Evolutionary conservation across 495 filamentous ascomycete genomes (phyloP), one percentile per base, ranked within the genome.

Genomic region (Neohortaea acidophila): DNA sequence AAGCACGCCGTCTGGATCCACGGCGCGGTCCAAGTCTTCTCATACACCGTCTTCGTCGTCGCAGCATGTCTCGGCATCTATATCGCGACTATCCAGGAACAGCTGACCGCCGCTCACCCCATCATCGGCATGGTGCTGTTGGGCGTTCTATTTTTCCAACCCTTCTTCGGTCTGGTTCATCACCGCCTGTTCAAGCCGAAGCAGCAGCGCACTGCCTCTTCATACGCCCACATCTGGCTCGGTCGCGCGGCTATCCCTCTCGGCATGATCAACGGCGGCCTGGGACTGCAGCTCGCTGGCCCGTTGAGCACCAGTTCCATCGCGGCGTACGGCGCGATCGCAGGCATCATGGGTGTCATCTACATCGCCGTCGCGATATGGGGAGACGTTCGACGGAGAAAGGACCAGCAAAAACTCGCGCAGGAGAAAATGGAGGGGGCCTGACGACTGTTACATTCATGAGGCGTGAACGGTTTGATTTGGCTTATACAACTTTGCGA

Each of bases 91-190:
- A 43, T 26, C 13, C 7, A 14, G 10, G 12, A 13, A 45, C 20
- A 51, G 44, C 30, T 53, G 2, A 21, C 45, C 19, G 48, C 57
- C 4, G 17, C 26, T 18, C 58, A 60, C 26, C 51, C 56, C 0
- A 48, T 56, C 38, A 60, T 60, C 32, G 58, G 58, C 17, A 51
- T 60, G 19, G 51, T 57, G 11, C 45, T 60, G 21, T 52, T 59
- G 36, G 37, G 45, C 11, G 14, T 48, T n/a, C 44, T 60, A 15
- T 52, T 59, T 42, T 49, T 57, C 44, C 56, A 59, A 38, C 58
- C 58, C 13, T 35, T 60, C 37, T 34, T 53, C 26, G 58, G 58
- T 4, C 33, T 43, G 24, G 33, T 55, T 11, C 58, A 60, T 38
- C 58, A 60, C 35, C 19, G 23, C 1, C 20, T 52, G 20, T 60